Base-by-base conservation (phyloP, 2,329 filamentous ascomycete genomes). In the Aureobasidium leucospermi region DNA sequence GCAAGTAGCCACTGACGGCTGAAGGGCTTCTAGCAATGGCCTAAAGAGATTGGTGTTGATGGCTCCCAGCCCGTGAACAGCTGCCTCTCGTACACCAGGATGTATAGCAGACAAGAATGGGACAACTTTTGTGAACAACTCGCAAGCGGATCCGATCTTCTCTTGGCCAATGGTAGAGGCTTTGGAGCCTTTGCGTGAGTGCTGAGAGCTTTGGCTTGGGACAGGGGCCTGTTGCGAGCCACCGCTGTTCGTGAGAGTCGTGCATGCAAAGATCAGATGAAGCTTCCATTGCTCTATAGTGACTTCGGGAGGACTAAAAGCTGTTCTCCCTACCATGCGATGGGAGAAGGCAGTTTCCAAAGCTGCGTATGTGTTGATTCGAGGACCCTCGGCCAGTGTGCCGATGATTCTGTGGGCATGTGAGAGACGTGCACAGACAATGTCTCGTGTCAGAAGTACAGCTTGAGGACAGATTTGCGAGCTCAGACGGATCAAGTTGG, bases 271-370 rank as follows among this genome's bases (percentile, higher is more conserved):
- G 59, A 96, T 92, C 29, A 99, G 80, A 71, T 97, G 97, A 2
- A 97, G 78, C 73, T 96, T 97, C 93, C 93, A 99, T 71, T 99
- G 94, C 73, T 97, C 95, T 61, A 99, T 85, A 60, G 96, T 80
- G 23, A 96, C 85, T 67, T 96, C 91, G 0, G 92, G 89, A 6
- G 81, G 62, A 16, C 65, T 62, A 7, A 63, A 46, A 4, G 60
- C 60, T 32, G 59, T 59, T 47, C 60, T 58, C n/a, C 59, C 58
- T 2, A 60, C 59, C 29, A 56, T 58, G n/a, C 58, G 53, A 4
- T 67, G 63, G 2, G 59, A 61, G 32, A 69, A 76, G 51, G 86
- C 83, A 16, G 81, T 77, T 58, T 85, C 85, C 63, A 88, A 83
- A 66, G 85, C 81, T 13, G 83, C 76, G 15, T 85, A 68, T 61